Evolutionary conservation across 176 grass and related monocot species (phyloP), one percentile per base, ranked within the genome.

Genomic region (Oryza meridionalis): DNA sequence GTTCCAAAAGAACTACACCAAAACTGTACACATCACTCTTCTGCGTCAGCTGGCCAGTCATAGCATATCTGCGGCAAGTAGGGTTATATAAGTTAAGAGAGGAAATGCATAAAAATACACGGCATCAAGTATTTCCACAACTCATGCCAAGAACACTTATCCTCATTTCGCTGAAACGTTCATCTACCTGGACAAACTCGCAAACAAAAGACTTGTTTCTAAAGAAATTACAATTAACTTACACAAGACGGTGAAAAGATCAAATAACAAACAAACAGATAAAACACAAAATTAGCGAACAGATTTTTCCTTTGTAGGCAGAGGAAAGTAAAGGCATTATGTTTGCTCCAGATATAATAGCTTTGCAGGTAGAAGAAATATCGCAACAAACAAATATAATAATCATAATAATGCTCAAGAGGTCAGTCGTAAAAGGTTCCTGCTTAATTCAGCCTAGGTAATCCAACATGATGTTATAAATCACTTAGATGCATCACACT

Each of bases 1-100:
- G 89, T 87, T 90, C 89, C 25, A 90, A 78, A 80, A 90, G 89
- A 49, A 90, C 89, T 11, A 90, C 88, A 24, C 89, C 89, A 75
- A 87, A 90, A 64, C 89, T 90, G 50, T 90, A 90, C 50, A 90
- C 89, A 55, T 90, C 89, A 31, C 89, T 90, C 77, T 90, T 90
- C 29, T 87, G 84, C 40, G 89, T 90, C 22, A 90, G 65, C 70
- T 87, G 89, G 42, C 89, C 89, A 70, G 89, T 90, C 89, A 90
- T 90, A 84, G 89, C 89, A 84, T 90, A 90, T 70, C 89, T 90
- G 84, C 35, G 19, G 47, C 64, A 51, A 80, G 65, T 65, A 70
- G 32, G 65, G 77, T 51, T 6, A 1, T 46, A 22, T 69, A 79
- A 25, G 11, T 69, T 68, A 76, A 76, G 44, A 65, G 27, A 68